A percentile compares a stretch with the other conserved stretches of the same genome.
phyloP scores from a whole-genome alignment of 139 green algal species.

The Chlamydomonas sp. region DNA sequence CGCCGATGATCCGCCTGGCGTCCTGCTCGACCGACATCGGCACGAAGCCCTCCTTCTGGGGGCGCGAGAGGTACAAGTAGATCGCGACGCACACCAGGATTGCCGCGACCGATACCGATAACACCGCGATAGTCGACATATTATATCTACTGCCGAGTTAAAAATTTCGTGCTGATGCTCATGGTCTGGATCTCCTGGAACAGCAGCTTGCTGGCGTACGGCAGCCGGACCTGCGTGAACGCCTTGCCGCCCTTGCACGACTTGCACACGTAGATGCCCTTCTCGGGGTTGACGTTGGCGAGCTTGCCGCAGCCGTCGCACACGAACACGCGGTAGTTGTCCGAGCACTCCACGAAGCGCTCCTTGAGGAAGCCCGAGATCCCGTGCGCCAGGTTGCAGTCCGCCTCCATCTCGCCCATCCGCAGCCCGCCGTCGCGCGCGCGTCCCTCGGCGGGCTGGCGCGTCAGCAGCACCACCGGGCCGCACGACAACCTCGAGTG shows the following conservation, averaged over 20 bases:
- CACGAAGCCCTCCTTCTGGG: neutral
- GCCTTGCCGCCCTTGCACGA: slow-evolving; percentile 7
- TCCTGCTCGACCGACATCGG: neutral
- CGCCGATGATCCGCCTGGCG: neutral
- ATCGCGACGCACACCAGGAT: neutral
- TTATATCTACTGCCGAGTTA: slow-evolving; percentile 8
- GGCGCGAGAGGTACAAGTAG: neutral
- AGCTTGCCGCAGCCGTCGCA: slow-evolving; percentile 19
- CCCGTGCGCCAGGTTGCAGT: slow-evolving; percentile 30
- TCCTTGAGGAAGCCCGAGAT: slow-evolving; percentile 16
- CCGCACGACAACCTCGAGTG: neutral
- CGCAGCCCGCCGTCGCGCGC: slow-evolving; percentile 40
- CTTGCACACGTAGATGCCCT: neutral
- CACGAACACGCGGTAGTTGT: slow-evolving; percentile 6
- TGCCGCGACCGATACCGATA: neutral
- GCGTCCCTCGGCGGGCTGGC: slow-evolving; percentile 10
- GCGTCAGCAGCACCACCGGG: slow-evolving; percentile 8
- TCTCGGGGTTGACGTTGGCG: slow-evolving; percentile 8
- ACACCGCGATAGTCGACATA: neutral
- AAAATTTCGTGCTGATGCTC: slow-evolving; percentile 19
- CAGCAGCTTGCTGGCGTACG: slow-evolving; percentile 30
- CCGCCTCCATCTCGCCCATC: slow-evolving; percentile 63
- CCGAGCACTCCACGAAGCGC: slow-evolving; percentile 11
- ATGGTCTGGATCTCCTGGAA: slow-evolving; percentile 29
- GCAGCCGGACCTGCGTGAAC: slow-evolving; percentile 12